Conservation (phyloP, 2,329 filamentous ascomycete genomes). For the Aspergillus fumigatus region DNA sequence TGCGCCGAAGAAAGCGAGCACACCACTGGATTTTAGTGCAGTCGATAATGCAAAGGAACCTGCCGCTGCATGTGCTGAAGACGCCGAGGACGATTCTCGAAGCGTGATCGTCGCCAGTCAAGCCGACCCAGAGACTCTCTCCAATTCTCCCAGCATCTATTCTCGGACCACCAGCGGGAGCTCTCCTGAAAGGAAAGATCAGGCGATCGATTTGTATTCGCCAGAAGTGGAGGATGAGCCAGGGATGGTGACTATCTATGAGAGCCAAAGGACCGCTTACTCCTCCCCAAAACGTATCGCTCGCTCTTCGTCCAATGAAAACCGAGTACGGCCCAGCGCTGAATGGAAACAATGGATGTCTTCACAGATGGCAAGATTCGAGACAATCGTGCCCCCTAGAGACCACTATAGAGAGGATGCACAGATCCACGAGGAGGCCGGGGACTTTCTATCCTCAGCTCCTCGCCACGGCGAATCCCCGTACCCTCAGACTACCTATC, state of each 20-base stretch:
- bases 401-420: slow-evolving; percentile 38
- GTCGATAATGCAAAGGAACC: not conserved
- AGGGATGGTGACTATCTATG: slow-evolving; percentile 37
- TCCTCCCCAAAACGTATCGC: slow-evolving; percentile 24
- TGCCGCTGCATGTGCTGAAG: not conserved
- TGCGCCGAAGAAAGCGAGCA: not conserved
- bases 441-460: slow-evolving; percentile 5
- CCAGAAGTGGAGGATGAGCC: slow-evolving; percentile 17
- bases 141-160: slow-evolving; percentile 40
- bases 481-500: not conserved
- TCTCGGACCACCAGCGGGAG: slow-evolving; percentile 38
- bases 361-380: slow-evolving; percentile 32
- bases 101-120: slow-evolving; percentile 16
- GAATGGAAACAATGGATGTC: slow-evolving; percentile 39
- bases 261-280: slow-evolving; percentile 26
- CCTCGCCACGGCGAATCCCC: not conserved
- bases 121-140: slow-evolving; percentile 5
- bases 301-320: not conserved
- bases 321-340: slow-evolving; percentile 19
- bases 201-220: slow-evolving; percentile 1
- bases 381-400: slow-evolving; percentile 20
- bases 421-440: slow-evolving; percentile 29
- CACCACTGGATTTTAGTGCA: slow-evolving; percentile 1
- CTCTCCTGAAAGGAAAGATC: slow-evolving; percentile 17
- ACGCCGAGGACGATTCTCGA: slow-evolving; percentile 15